Evolutionary conservation across 306 rosid species (phyloP), one percentile per base, ranked within the genome.

Genomic region (Betula pendula): DNA sequence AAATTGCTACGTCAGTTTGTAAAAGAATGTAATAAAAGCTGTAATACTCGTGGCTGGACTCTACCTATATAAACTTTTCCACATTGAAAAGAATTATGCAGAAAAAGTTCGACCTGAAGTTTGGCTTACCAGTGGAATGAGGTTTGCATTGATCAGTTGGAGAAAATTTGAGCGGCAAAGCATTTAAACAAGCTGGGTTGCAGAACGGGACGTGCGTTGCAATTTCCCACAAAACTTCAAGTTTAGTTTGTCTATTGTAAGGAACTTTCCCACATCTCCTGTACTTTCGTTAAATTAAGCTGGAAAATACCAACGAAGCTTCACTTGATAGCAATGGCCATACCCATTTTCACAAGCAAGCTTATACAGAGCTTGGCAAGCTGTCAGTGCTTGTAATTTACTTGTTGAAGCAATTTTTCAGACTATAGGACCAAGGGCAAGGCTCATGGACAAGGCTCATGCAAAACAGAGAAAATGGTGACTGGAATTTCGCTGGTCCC

Each of bases 301-400:
- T 0, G 48, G 48, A 66, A 65, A 66, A 38, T 38, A 35, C 44
- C 27, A 0, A 66, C 48, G 70, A 66, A 66, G 70, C 70, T 66
- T 66, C 70, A 66, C 48, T 66, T 66, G 5, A 4, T 40, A 38
- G 38, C 35, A 33, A 38, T 33, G 70, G 27, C 25, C 12, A 8
- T 65, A 65, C 27, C 70, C 70, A 65, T n/a, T 35, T 7, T 66
- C 48, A 38, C 27, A 66, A 66, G 70, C 48, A 66, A 35, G 25
- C 45, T 40, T 38, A 38, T 35, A 4, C 24, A 3, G 40, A 20
- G 9, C 9, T 66, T 66, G 25, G 48, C 27, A 5, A 3, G 24
- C 70, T 66, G 48, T 48, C 16, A 11, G 27, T 8, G 63, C 63
- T 11, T 5, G 42, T 38, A 5, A 38, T 1, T 38, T 38, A 6